Base-by-base conservation (phyloP, 441 rosid genomes). In the Adansonia gregorii region DNA sequence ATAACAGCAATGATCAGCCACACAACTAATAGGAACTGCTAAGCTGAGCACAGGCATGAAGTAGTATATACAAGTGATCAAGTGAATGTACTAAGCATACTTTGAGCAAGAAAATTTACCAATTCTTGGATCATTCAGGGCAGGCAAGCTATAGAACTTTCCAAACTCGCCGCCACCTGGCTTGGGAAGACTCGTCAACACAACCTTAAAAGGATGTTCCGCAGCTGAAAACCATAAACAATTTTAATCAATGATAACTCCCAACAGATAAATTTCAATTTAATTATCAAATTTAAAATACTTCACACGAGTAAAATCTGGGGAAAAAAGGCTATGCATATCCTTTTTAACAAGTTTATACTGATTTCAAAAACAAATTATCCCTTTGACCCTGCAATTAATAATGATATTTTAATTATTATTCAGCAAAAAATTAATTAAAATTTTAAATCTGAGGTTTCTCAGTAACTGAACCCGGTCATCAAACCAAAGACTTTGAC, bases 121-220 rank as follows among this genome's bases (percentile, higher is more conserved):
- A 75, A 97, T 89, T 79, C 99, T 86, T 17, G 99, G 98, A 87
- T 94, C 98, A 84, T 93, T 97, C 14, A 97, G 84, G 54, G 98
- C 97, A 69, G 98, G 92, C 73, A 97, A 87, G 79, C 99, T 91
- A 73, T 97, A 97, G 81, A 93, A 97, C 78, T 97, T 97, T 76
- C 99, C 99, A 52, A 90, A 97, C 75, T 97, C 97, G 63, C 98
- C 99, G 56, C 99, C 99, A 12, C 93, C 97, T 63, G 98, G 97
- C 91, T 94, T 94, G 20, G 98, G 97, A 70, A 97, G 94, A 79
- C 86, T 80, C 67, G 98, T 93, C 85, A 97, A 89, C 72, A 92
- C 93, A 35, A 81, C 88, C 87, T 93, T 90, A 81, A 86, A 97
- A 45, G 98, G 93, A 90, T 94, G 93, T 56, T 92, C 98, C 2